Evolutionary conservation across 768 basidiomycete genomes (phyloP).

Genomic region (Chalciporus chontae): DNA sequence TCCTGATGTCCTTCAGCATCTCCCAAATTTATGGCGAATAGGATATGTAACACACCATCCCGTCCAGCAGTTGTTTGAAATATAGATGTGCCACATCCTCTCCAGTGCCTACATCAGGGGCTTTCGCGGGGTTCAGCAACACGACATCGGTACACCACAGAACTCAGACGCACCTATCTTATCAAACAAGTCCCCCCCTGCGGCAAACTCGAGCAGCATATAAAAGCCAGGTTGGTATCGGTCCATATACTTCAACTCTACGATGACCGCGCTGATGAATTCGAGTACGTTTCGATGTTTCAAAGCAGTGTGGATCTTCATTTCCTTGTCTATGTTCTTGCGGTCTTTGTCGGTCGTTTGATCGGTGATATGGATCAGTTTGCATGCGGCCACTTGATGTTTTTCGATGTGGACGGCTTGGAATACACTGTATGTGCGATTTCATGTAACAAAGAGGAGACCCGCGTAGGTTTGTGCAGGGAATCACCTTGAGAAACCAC

Average conservation of each 20-base stretch:
- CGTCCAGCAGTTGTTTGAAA: constrained; percentile 80
- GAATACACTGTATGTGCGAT: constrained; percentile 58
- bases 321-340: constrained; percentile 87
- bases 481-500: constrained; percentile 77
- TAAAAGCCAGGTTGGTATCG: constrained; percentile 80
- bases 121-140: constrained; percentile 37
- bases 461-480: not conserved
- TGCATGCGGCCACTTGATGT: constrained; percentile 81
- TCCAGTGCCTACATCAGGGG: constrained; percentile 83
- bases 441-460: not conserved
- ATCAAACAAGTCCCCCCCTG: constrained; percentile 95
- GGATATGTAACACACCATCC: constrained; percentile 55
- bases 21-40: not conserved
- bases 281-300: constrained; percentile 81
- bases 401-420: constrained; percentile 69
- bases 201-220: constrained; percentile 89
- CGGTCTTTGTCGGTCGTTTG: constrained; percentile 64
- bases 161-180: constrained; percentile 76
- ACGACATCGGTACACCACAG: not conserved
- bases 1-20: constrained; percentile 39
- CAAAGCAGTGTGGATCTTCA: constrained; percentile 78
- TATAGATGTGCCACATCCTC: constrained; percentile 89
- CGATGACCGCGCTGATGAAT: constrained; percentile 73
- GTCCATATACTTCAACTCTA: constrained; percentile 57
- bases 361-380: constrained; percentile 65